Conservation (phyloP, 179 eudicot species). For the Silene noctiflora region DNA sequence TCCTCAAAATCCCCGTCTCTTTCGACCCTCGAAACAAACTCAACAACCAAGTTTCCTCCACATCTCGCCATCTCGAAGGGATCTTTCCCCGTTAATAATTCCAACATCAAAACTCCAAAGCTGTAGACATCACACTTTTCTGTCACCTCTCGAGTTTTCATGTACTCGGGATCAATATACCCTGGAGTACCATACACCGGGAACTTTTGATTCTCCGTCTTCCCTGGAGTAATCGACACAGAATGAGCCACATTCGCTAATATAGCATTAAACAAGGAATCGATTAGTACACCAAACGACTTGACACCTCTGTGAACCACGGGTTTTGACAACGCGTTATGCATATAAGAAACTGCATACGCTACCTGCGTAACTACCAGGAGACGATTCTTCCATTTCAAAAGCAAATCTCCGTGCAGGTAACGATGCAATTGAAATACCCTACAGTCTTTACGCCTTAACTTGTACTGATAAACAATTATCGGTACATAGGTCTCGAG, state of each 20-base stretch:
- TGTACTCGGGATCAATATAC: constrained; percentile 27
- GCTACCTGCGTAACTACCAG: constrained; percentile 14
- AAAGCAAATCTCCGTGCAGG: constrained; percentile 19
- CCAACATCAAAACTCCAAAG: constrained; percentile 31
- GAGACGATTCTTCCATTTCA: constrained; percentile 15
- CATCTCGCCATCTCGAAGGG: constrained; percentile 12
- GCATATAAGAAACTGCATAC: constrained; percentile 26
- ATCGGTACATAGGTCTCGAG: constrained; percentile 22
- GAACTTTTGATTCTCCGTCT: constrained; percentile 1
- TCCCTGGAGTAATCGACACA: neutral
- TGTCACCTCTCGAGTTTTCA: constrained; percentile 21
- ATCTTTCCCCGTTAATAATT: constrained; percentile 18
- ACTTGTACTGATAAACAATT: constrained; percentile 16
- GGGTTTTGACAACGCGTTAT: constrained; percentile 25
- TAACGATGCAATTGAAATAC: neutral
- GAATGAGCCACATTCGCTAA: constrained; percentile 15
- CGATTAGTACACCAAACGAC: constrained; percentile 18
- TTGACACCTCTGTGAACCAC: constrained; percentile 31
- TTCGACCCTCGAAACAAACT: constrained; percentile 21
- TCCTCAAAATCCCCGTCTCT: neutral
- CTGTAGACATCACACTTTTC: constrained; percentile 33
- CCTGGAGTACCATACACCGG: constrained; percentile 27
- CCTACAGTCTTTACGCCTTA: neutral
- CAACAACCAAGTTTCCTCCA: constrained; percentile 26
- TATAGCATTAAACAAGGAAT: constrained; percentile 9